These are phyloP conservation scores for Cercospora janseana DNA, from an alignment of 2,329 filamentous ascomycete genomes.

Conservation along the genomic window DNA sequence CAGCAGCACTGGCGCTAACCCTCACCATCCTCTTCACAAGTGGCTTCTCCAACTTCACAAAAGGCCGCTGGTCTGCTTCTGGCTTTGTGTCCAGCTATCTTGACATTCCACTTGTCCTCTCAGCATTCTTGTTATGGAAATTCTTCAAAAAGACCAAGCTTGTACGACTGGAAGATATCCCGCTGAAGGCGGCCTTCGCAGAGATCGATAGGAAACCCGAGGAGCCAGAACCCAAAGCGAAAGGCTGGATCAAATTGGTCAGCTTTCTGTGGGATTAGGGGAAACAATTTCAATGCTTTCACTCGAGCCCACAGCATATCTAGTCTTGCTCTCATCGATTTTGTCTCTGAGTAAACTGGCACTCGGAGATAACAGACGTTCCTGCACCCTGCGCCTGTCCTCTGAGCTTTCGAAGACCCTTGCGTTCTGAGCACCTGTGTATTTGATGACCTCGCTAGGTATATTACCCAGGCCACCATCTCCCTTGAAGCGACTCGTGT, in stretches of 20 bases:
- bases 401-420: constrained; percentile 5
- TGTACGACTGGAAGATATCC: constrained; percentile 28
- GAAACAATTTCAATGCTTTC: constrained; percentile 6
- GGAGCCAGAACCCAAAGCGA: constrained; percentile 22
- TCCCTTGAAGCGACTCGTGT: neutral
- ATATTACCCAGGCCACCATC: constrained; percentile 7
- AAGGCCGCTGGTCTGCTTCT: constrained; percentile 31
- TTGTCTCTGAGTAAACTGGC: no score
- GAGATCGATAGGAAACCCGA: constrained; percentile 27
- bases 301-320: no score
- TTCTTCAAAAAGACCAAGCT: constrained; percentile 29
- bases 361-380: constrained; percentile 1
- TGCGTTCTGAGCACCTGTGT: constrained; percentile 12
- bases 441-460: constrained; percentile 15
- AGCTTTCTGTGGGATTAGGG: constrained; percentile 29
- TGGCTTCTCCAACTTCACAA: constrained; percentile 34
- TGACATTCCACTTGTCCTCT: constrained; percentile 30
- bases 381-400: constrained; percentile 7
- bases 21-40: constrained; percentile 34
- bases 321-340: no score
- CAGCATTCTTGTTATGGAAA: constrained; percentile 30
- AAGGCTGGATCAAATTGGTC: constrained; percentile 23
- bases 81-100: constrained; percentile 39
- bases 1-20: constrained; percentile 34
- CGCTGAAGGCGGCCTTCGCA: constrained; percentile 27